These are phyloP conservation scores for Dichomitus squalens DNA, from an alignment of 1,284 basidiomycete genomes.

Conservation along the genomic window DNA sequence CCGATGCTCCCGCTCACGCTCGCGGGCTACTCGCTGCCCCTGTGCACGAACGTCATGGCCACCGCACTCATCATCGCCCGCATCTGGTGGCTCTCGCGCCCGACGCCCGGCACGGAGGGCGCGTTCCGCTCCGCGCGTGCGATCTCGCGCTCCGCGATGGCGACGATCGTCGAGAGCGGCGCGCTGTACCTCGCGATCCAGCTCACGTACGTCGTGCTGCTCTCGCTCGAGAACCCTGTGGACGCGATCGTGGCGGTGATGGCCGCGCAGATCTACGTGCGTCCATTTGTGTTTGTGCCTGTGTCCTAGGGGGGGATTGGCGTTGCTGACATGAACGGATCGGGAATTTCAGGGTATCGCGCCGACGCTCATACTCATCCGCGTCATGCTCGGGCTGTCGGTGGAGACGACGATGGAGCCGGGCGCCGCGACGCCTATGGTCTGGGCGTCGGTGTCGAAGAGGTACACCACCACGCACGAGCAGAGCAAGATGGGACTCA, in stretches of 20 bases:
- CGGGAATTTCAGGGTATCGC: constrained; percentile 24
- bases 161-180: constrained; percentile 44
- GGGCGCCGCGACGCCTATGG: background rate
- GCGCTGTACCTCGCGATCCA: constrained; percentile 42
- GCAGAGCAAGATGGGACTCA: background rate
- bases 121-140: background rate
- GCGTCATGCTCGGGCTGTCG: constrained; percentile 18
- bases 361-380: constrained; percentile 24
- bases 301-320: background rate
- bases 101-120: background rate
- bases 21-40: constrained; percentile 38
- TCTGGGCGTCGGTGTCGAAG: background rate
- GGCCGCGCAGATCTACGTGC: constrained; percentile 44
- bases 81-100: constrained; percentile 32
- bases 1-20: constrained; percentile 16
- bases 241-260: constrained; percentile 38
- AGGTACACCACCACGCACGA: background rate
- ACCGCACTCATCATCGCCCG: constrained; percentile 41
- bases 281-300: constrained; percentile 1
- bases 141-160: background rate
- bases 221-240: constrained; percentile 36
- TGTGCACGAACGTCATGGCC: constrained; percentile 41
- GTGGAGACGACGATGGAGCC: constrained; percentile 1
- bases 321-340: background rate
- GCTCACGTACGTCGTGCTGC: constrained; percentile 41